A percentile compares a stretch with the other conserved stretches of the same genome.
Conservation (phyloP, 2,329 filamentous ascomycete species). For the Aspergillus sp. region DNA sequence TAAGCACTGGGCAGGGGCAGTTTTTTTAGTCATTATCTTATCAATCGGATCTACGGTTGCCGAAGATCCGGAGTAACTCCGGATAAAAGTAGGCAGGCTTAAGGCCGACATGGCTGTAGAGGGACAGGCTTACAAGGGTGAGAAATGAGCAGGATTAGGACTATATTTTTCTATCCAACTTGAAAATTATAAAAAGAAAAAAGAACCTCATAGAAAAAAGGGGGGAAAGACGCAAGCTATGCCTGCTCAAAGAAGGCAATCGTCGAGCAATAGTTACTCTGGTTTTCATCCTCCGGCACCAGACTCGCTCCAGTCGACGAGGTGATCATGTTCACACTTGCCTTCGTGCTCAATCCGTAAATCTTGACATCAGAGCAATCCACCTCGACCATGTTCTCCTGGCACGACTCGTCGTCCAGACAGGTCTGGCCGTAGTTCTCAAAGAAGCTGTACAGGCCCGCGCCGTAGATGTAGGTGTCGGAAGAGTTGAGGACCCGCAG, state of each 20-base stretch:
- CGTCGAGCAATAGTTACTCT: constrained; percentile 37
- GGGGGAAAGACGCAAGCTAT: neutral
- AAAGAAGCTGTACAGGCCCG: constrained; percentile 74
- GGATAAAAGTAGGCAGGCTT: too few relatives aligned
- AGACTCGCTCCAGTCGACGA: constrained; percentile 26
- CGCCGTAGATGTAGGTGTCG: constrained; percentile 62
- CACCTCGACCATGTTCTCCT: constrained; percentile 67
- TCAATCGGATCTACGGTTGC: neutral
- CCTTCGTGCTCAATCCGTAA: constrained; percentile 67
- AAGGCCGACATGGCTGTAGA: too few relatives aligned
- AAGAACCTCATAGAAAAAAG: too few relatives aligned
- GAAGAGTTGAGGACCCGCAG: constrained; percentile 61
- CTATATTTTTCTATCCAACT: too few relatives aligned
- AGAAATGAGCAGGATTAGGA: too few relatives aligned
- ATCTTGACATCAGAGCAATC: constrained; percentile 57
- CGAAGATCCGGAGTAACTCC: too few relatives aligned
- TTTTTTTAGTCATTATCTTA: neutral
- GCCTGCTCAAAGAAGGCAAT: constrained; percentile 36
- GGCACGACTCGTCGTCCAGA: constrained; percentile 59
- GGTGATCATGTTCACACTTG: constrained; percentile 63
- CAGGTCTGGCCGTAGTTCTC: constrained; percentile 71
- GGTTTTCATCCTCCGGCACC: constrained; percentile 34
- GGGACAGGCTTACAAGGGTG: too few relatives aligned
- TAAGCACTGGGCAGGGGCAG: neutral
- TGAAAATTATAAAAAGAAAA: neutral